These are phyloP conservation scores for Nakazawaea molendinolei DNA, from an alignment of 805 yeast species.

Conservation along the genomic window DNA sequence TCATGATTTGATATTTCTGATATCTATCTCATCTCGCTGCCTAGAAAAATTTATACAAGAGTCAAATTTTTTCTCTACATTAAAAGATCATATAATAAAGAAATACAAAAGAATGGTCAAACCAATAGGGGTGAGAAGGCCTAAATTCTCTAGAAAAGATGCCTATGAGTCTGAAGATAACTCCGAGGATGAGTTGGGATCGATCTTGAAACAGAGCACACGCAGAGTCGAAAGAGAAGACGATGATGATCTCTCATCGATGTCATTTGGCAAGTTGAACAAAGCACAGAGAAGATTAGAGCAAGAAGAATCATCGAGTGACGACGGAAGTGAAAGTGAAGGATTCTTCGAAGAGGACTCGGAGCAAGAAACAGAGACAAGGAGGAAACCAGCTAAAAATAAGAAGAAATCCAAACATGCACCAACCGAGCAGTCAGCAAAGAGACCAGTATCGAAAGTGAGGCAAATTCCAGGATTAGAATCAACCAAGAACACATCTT, in stretches of 20 bases:
- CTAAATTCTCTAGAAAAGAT: conserved; percentile 16
- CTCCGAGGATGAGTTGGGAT: conserved; percentile 8
- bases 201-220: conserved; percentile 1
- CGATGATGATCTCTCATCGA: conserved; percentile 37
- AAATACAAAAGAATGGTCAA: too few relatives aligned
- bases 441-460: conserved; percentile 58
- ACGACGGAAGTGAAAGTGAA: conserved; percentile 15
- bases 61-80: too few relatives aligned
- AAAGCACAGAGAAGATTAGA: conserved; percentile 47
- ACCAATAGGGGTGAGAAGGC: conserved; percentile 14
- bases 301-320: conserved; percentile 16
- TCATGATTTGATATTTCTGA: too few relatives aligned
- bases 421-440: conserved; percentile 75
- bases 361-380: conserved; percentile 10
- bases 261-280: conserved; percentile 63
- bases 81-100: background rate
- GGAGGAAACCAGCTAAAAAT: conserved; percentile 8
- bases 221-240: conserved; percentile 17
- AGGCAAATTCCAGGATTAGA: conserved; percentile 71
- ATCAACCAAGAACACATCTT: conserved; percentile 29
- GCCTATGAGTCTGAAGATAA: conserved; percentile 6
- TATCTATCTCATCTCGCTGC: too few relatives aligned
- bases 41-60: too few relatives aligned
- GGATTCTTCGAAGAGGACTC: conserved; percentile 14
- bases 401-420: conserved; percentile 68